Base-by-base conservation (phyloP, 495 filamentous ascomycete species). In the Evansstolkia leycettana region DNA sequence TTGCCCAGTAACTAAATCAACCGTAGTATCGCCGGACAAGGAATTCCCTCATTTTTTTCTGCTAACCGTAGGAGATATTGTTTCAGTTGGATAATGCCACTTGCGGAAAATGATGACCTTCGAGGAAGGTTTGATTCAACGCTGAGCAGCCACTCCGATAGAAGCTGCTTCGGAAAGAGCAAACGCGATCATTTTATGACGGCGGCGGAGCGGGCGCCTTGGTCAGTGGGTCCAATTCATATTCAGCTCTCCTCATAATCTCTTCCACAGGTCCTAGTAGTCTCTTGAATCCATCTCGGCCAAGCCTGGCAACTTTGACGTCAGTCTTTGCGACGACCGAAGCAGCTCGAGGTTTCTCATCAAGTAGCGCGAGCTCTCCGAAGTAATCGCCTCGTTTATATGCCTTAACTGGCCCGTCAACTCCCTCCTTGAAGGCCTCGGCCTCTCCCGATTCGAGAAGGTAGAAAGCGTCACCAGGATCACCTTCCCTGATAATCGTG, bases 341-440 rank as follows among this genome's bases (percentile, higher is more conserved):
- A 2, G 90, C 90, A n/a, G 88, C 88, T 33, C 90, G 78, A 0
- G 90, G 90, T 38, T 34, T 34, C 6, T 34, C 32, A n/a, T 34
- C 32, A 17, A 34, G 20, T 18, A 34, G 18, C 3, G 32, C 32
- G 10, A 34, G 64, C 56, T 98, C 90, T 29, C 90, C 90, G 54
- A 98, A 98, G 64, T 92, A 98, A 49, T 94, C 92, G 7, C 90
- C 90, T 53, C 94, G 90, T 36, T 64, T 62, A 53, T 94, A 94
- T 25, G 66, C 61, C 51, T 85, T 86, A 33, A 96, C 77, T 0
- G 80, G 61, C 37, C 73, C 61, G 7, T 70, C 55, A 15, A 69
- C 69, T 9, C 71, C 76, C 7, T 61, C 58, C 61, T 86, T 94
- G 60, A 71, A 78, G 5, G 82, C 89, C 51, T 88, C 87, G 11